Evolutionary conservation across 2,329 filamentous ascomycete species (phyloP), one percentile per base, ranked within the genome.

Genomic region (Clonostachys solani): DNA sequence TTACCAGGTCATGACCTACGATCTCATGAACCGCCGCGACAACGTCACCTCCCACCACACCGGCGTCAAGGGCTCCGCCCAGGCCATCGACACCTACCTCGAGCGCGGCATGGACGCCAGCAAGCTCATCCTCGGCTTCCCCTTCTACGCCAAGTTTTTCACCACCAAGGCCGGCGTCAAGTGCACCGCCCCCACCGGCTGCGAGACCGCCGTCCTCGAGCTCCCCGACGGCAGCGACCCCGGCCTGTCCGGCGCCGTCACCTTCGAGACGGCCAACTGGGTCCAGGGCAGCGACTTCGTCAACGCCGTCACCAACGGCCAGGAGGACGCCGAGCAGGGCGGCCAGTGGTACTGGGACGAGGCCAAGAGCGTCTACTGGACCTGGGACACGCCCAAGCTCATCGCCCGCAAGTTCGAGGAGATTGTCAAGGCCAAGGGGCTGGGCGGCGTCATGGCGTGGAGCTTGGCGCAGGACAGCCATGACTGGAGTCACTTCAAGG

Each of bases 1-100:
- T 16, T 2, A 13, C 37, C n/a, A 67, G 64, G 66, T 89, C 52
- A 88, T 88, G 84, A 75, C 78, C 9, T 89, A 89, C 60, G 86
- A 89, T 58, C 60, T 89, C 43, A 84, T 86, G 77, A 88, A 87
- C 65, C 81, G 86, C 12, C 78, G 86, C n/a, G 81, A 88, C 60
- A 78, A 69, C 44, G 62, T 72, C 17, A 89, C 85, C 3, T 74
- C 72, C 29, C 86, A 89, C 59, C 84, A 88, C 55, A 78, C 75
- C 10, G 80, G 81, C 6, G 66, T 87, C 19, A 56, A 69, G 44
- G 72, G 70, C 12, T 81, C 83, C 9, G 58, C 78, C 2, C 67
- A 74, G 5, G 67, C 77, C 1, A 62, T 89, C 57, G 68, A 82
- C 45, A 73, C 73, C 36, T 89, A 88, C 60, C 61, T 84, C 15